Evolutionary conservation across 495 filamentous ascomycete genomes (phyloP), one percentile per base, ranked within the genome.

Genomic region (Penicillium dipodomyicola): DNA sequence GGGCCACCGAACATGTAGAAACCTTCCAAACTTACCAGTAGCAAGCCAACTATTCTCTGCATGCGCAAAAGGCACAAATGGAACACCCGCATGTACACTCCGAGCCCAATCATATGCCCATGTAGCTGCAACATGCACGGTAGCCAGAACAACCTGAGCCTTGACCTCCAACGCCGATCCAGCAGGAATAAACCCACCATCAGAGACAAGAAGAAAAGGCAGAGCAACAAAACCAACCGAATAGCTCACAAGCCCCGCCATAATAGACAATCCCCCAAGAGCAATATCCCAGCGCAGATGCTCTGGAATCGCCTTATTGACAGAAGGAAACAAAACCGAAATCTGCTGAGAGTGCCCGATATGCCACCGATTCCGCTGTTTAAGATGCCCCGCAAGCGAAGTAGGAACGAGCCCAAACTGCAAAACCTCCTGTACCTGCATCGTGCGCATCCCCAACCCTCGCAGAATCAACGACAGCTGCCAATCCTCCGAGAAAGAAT

Each of bases 341-440:
- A 70, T 48, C 52, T 74, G 71, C 56, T 76, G 72, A 9, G 71
- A 60, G 25, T 72, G 70, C 3, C 72, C 72, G 17, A 76, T 71
- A 48, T 71, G 57, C 75, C 77, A 81, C 30, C 79, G 67, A 33
- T 72, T 77, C 14, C 77, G 60, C 62, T 84, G 80, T 27, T 76
- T 74, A n/a, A 82, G 62, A 54, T 82, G 78, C 0, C 74, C 75
- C 15, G 66, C 63, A 17, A 80, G 67, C 9, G 76, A 73, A 14
- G 75, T 70, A 2, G 80, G 80, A n/a, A 80, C 78, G 0, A 74
- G 71, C 0, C 81, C 81, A 20, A 69, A 80, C 59, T 84, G 81
- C 14, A 83, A 53, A 14, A 68, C 61, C 47, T 83, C 81, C 27
- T 77, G 73, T 3, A 81, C 65, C 48, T 76, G 78, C 6, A 77